Evolutionary conservation across 208 protist species (phyloP).

Genomic region (Wallacemonas collosoma): DNA sequence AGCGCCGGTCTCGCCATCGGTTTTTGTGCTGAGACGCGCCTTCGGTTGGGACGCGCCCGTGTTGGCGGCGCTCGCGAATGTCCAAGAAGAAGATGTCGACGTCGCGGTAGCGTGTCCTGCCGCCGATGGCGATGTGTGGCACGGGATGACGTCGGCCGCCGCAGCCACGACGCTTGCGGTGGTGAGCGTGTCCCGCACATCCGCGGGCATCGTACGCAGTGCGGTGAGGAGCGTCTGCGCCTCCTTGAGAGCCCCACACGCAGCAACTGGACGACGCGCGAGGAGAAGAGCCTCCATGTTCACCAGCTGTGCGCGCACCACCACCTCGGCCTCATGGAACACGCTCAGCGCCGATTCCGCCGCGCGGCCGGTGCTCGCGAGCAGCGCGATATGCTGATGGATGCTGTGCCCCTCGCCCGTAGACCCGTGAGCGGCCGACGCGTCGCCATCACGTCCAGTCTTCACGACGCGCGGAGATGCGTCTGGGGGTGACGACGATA

Average conservation of each 20-base stretch:
- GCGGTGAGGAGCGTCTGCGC: not conserved
- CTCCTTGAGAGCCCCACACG: conserved; percentile 11
- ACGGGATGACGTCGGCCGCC: not conserved
- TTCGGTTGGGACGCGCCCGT: no score
- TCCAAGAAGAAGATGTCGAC: no score
- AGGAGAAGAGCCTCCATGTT: conserved; percentile 13
- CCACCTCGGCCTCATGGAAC: not conserved
- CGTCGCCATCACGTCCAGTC: no score
- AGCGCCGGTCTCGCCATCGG: no score
- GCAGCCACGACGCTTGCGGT: not conserved
- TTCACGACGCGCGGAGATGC: no score
- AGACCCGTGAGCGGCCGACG: no score
- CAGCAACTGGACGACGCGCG: not conserved
- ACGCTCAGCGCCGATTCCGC: not conserved
- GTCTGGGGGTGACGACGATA: no score
- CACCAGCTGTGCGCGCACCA: not conserved
- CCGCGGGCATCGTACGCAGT: not conserved
- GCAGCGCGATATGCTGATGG: not conserved
- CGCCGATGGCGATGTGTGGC: no score
- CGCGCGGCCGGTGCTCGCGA: not conserved
- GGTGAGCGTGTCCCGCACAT: not conserved
- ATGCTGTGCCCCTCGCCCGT: no score
- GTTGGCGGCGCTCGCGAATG: no score
- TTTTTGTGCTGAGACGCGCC: no score
- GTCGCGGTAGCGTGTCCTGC: not conserved